Base-by-base conservation (phyloP, 208 protist species). In the Leishmania tropica region DNA sequence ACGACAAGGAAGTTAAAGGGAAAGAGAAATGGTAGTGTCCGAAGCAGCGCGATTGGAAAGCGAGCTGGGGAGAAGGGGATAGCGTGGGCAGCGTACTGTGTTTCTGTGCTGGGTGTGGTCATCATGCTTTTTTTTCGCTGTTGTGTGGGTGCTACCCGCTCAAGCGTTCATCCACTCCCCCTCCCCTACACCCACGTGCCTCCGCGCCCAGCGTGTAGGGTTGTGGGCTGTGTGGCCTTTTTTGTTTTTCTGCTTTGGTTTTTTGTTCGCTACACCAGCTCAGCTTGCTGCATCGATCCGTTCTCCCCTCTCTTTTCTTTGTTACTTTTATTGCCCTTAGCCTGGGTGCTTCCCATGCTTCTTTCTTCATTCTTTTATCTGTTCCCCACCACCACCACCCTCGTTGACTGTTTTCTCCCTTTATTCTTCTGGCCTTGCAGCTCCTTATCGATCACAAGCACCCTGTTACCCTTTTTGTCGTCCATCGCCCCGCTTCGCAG, bases 261-360 rank as follows among this genome's bases (percentile, higher is more conserved):
- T 21, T 68, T 68, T 0, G 21, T 13, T 35, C 31, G 31, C 31
- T 21, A 68, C 31, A 21, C 5, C 62, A 19, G 7, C 10, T 19
- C 62, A 31, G 1, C 31, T 40, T 40, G 21, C 3, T 40, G 31
- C 62, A 28, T 68, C 28, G 24, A 62, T 8, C 31, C 51, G 13
- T 2, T 21, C 45, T 68, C 45, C 1, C 13, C 58, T 53, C 45
- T 21, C 37, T 47, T 45, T 56, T 58, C 17, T 5, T 58, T 17
- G 60, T n/a, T 60, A 28, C 42, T 31, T 84, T 86, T 53, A 65
- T 71, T 13, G 37, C 71, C 47, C 45, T 19, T 31, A 15, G n/a
- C 71, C 10, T 40, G 3, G 3, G 8, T 6, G 51, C 31, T 58
- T 3, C 17, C 28, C 28, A n/a, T 53, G 3, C 71, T 51, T 75